Evolutionary conservation across 306 rosid genomes (phyloP).

Genomic region (Quercus dentata): DNA sequence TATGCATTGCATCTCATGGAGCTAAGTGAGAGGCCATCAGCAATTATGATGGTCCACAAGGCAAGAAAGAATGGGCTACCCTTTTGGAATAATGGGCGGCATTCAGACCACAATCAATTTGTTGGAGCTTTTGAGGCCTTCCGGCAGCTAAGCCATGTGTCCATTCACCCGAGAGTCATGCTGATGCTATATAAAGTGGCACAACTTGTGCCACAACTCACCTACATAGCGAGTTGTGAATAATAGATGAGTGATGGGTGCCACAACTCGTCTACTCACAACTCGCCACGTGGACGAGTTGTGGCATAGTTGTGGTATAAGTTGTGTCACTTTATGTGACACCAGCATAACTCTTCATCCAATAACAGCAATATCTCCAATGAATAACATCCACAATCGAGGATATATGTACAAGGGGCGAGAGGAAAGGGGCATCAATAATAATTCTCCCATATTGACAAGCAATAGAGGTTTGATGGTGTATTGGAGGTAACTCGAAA

Average conservation of each 20-base stretch:
- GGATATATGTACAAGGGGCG: slow-evolving; percentile 47
- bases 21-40: slow-evolving; percentile 60
- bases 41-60: slow-evolving; percentile 60
- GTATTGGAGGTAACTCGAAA: slow-evolving; percentile 36
- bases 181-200: too few relatives aligned
- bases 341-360: background rate
- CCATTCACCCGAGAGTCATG: background rate
- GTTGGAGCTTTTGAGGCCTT: slow-evolving; percentile 61
- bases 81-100: slow-evolving; percentile 50
- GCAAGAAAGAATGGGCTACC: slow-evolving; percentile 59
- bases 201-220: too few relatives aligned
- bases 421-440: slow-evolving; percentile 45
- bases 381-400: slow-evolving; percentile 38
- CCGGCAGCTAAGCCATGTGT: slow-evolving; percentile 47
- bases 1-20: slow-evolving; percentile 86
- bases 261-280: too few relatives aligned
- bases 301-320: too few relatives aligned
- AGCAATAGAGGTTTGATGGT: slow-evolving; percentile 58
- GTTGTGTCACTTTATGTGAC: too few relatives aligned
- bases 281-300: rapidly evolving
- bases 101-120: slow-evolving; percentile 31
- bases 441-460: slow-evolving; percentile 62
- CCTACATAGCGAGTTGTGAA: too few relatives aligned
- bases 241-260: too few relatives aligned
- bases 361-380: slow-evolving; percentile 52